phyloP scores from a whole-genome alignment of 1,284 basidiomycete genomes.

The Pascua guehoae region DNA sequence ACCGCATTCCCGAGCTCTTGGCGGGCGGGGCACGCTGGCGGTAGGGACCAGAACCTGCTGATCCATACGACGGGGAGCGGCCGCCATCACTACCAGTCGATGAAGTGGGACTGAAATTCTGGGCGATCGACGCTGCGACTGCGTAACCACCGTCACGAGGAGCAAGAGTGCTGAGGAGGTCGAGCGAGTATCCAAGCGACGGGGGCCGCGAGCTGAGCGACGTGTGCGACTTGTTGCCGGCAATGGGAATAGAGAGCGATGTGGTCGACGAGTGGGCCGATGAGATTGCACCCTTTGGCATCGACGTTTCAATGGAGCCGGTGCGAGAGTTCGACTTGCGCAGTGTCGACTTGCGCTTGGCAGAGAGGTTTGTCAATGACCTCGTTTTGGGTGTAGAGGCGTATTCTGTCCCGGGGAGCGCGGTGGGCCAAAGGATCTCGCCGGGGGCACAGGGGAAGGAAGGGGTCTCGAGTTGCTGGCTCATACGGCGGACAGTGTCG shows the following conservation, averaged over 20 bases:
- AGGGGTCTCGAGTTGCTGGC: constrained; percentile 25
- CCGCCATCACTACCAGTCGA: constrained; percentile 30
- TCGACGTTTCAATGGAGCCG: constrained; percentile 14
- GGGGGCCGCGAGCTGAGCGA: constrained; percentile 28
- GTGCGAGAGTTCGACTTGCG: constrained; percentile 18
- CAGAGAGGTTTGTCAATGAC: constrained; percentile 34
- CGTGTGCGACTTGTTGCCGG: constrained; percentile 28
- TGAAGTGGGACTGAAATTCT: constrained; percentile 11
- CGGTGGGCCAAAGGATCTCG: constrained; percentile 29
- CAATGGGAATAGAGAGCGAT: constrained; percentile 31
- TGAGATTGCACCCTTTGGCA: constrained; percentile 18
- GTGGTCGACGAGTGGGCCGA: constrained; percentile 44
- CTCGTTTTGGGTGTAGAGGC: constrained; percentile 26
- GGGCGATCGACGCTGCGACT: constrained; percentile 41
- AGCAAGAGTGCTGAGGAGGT: constrained; percentile 40
- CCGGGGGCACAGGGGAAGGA: constrained; percentile 21
- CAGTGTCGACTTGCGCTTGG: constrained; percentile 18
- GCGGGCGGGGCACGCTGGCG: constrained; percentile 31
- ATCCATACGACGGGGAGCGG: constrained; percentile 16
- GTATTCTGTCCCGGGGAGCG: constrained; percentile 22
- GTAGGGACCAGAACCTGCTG: constrained; percentile 7
- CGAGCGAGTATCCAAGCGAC: constrained; percentile 35
- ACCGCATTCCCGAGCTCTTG: constrained; percentile 41
- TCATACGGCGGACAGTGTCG: constrained; percentile 43
- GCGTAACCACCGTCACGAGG: constrained; percentile 50